Evolutionary conservation across 306 rosid species (phyloP), one percentile per base, ranked within the genome.

Genomic region (Amphicarpaea edgeworthii): DNA sequence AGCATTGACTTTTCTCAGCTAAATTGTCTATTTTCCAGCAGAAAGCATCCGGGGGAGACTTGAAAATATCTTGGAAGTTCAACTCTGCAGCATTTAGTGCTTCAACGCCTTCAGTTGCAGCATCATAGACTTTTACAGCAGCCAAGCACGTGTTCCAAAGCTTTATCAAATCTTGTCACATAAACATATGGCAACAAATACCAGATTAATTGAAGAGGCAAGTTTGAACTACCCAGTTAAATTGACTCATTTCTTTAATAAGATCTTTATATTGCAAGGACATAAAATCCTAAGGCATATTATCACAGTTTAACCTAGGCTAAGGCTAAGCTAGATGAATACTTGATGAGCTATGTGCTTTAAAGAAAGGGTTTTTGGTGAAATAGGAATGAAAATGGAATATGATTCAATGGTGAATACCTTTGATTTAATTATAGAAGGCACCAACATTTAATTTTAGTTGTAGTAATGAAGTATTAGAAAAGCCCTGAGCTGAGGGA

Each of bases 141-240:
- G 85, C 91, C 85, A 86, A 85, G 85, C 89, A 94, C 11, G 75
- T 73, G 34, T 83, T 85, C 86, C 88, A 83, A 70, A 89, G 90
- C 73, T 82, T 85, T 20, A 87, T 85, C 78, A 90, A 76, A 82
- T 85, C 97, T 91, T 70, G 37, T 43, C 57, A 64, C 21, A 85
- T 45, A 50, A 82, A 80, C 77, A 83, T 24, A 81, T 54, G 71
- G 46, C 17, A 28, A 45, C 9, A 19, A 74, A 51, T 32, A 15
- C 16, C 12, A 75, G 61, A 77, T 80, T 23, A 80, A 30, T 38
- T 24, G 41, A 77, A 42, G 67, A 26, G 65, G 34, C 14, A 73
- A 57, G 61, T 71, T 49, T 51, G 54, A 76, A 16, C 21, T 46
- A 74, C 12, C 37, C 28, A 17, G 4, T 54, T 59, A 82, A 46